These are phyloP conservation scores for Candida berthetii DNA, from an alignment of 805 yeast genomes.

Conservation along the genomic window DNA sequence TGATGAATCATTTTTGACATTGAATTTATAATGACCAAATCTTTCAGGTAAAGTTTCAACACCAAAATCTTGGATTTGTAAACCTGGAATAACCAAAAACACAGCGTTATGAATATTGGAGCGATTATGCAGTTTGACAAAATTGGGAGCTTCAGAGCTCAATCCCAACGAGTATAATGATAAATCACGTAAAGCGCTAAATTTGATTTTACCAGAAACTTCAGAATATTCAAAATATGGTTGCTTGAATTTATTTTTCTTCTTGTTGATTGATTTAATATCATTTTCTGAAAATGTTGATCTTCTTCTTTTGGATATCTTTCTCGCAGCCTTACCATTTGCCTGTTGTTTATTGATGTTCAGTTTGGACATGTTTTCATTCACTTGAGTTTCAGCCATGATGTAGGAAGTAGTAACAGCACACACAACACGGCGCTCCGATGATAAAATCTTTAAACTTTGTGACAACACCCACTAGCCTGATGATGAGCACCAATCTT, in stretches of 20 bases:
- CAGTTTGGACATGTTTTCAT: not conserved
- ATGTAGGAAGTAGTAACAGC: no score
- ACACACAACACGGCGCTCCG: no score
- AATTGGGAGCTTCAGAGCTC: conserved; percentile 32
- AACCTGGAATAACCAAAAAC: conserved; percentile 59
- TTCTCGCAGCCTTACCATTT: not conserved
- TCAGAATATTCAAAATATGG: not conserved
- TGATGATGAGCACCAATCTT: no score
- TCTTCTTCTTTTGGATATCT: not conserved
- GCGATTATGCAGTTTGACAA: conserved; percentile 45
- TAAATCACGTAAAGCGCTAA: conserved; percentile 40
- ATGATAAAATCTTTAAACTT: no score
- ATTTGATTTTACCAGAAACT: conserved; percentile 20
- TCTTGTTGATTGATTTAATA: not conserved
- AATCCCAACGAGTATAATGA: conserved; percentile 23
- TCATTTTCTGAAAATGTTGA: not conserved
- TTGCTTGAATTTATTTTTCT: not conserved
- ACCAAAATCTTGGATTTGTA: conserved; percentile 41
- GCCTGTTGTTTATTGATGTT: no score
- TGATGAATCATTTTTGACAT: not conserved
- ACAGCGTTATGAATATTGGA: conserved; percentile 46
- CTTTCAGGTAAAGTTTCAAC: conserved; percentile 8
- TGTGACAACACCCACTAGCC: no score
- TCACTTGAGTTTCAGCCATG: not conserved
- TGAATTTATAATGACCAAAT: conserved; percentile 2